Evolutionary conservation across 495 filamentous ascomycete genomes (phyloP).

Genomic region (Elasticomyces elasticus): DNA sequence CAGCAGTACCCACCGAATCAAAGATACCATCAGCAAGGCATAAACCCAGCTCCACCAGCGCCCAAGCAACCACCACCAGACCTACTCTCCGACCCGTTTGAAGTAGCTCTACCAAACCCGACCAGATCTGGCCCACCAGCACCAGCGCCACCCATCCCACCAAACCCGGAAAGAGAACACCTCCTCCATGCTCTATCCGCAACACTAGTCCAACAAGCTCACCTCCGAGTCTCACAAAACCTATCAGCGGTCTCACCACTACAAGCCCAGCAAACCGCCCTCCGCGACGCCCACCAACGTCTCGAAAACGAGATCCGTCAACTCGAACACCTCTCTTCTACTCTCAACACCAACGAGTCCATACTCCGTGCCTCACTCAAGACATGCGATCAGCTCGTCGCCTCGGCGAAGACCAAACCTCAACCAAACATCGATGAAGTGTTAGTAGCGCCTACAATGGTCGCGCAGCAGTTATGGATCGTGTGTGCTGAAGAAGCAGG

Average conservation of each 20-base stretch:
- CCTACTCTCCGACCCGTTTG: conserved; percentile 60
- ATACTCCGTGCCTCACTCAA: conserved; percentile 66
- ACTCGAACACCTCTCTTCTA: conserved; percentile 55
- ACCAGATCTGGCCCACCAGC: conserved; percentile 32
- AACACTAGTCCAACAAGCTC: conserved; percentile 55
- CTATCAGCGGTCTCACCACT: conserved; percentile 62
- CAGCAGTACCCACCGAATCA: conserved; percentile 1
- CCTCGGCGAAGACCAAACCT: conserved; percentile 44
- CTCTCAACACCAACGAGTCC: conserved; percentile 64
- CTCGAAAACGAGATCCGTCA: conserved; percentile 63
- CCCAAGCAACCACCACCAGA: conserved; percentile 46
- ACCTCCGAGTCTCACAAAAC: conserved; percentile 53
- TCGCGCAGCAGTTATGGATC: conserved; percentile 83
- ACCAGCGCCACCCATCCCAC: conserved; percentile 76
- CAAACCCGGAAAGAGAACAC: conserved; percentile 91
- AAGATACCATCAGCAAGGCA: background rate
- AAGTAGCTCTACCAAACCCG: conserved; percentile 47
- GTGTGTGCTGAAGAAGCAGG: conserved; percentile 76
- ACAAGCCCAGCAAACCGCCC: conserved; percentile 65
- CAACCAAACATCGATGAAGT: conserved; percentile 73
- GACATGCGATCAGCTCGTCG: conserved; percentile 71
- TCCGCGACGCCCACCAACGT: conserved; percentile 53
- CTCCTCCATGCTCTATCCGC: conserved; percentile 68
- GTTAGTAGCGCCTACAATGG: conserved; percentile 86
- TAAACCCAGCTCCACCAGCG: background rate